These are phyloP conservation scores for Termitomyces sp. DNA, from an alignment of 768 basidiomycete species.

Conservation along the genomic window DNA sequence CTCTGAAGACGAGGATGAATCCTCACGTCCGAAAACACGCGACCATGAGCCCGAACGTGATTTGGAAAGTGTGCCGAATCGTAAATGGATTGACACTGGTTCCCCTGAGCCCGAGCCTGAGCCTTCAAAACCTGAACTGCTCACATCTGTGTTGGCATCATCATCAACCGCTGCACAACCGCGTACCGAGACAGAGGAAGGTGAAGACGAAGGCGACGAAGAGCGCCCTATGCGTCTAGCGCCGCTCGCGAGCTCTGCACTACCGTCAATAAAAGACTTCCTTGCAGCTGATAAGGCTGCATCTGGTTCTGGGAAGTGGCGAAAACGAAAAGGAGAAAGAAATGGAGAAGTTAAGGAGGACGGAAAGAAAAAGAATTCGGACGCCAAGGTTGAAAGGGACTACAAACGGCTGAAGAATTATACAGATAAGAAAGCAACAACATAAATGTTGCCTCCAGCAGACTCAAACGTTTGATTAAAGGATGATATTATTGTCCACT, in stretches of 20 bases:
- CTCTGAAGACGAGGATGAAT: conserved; percentile 49
- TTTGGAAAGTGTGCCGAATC: conserved; percentile 1
- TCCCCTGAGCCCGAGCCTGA: conserved; percentile 28
- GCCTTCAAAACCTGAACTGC: conserved; percentile 11
- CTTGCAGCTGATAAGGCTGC: conserved; percentile 73
- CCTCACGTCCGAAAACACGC: conserved; percentile 9
- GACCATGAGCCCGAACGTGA: not conserved
- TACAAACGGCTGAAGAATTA: conserved; percentile 49
- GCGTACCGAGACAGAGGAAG: conserved; percentile 29
- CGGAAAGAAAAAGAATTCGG: conserved; percentile 35
- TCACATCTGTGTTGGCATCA: conserved; percentile 11
- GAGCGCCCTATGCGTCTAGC: conserved; percentile 53
- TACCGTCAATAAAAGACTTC: conserved; percentile 82
- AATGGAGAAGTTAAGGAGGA: conserved; percentile 38
- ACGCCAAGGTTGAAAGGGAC: conserved; percentile 51
- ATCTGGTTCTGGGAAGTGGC: conserved; percentile 57
- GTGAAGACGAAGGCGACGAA: conserved; percentile 41
- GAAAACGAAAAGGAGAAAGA: conserved; percentile 51
- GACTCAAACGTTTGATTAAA: not conserved
- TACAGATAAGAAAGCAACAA: conserved; percentile 34
- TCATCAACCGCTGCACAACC: conserved; percentile 3
- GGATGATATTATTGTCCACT: not conserved
- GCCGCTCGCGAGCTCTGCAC: conserved; percentile 73
- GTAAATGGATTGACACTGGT: conserved; percentile 44
- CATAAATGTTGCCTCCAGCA: not conserved